Evolutionary conservation across 768 basidiomycete genomes (phyloP), one percentile per base, ranked within the genome.

Genomic region (Psilocybe sp.): DNA sequence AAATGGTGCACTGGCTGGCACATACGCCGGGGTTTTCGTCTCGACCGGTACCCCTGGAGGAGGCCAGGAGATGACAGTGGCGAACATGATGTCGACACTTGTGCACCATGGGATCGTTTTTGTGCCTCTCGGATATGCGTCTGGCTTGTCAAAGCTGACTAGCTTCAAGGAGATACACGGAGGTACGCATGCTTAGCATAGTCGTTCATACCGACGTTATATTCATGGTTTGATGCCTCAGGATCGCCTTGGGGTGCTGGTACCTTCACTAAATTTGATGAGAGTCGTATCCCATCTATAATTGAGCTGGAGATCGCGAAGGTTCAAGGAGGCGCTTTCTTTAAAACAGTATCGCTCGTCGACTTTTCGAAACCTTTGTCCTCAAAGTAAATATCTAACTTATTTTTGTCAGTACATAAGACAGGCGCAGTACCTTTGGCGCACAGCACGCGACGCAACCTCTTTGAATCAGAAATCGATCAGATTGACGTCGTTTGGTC

Each of bases 41-140:
- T 85, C 85, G 18, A 84, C 87, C 1, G 86, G 76, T 1, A 71
- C 75, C n/a, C 81, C 74, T 10, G 89, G 90, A 47, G 89, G 91
- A 51, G 92, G 92, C n/a, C 91, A 93, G 57, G 87, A 85, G 59
- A 52, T 72, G 4, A 87, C 85, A 4, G 73, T 70, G 40, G 55
- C 83, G 33, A 74, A 60, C 46, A 60, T 70, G 33, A 60, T 89
- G 62, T 79, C 78, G 46, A 80, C 85, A 38, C 60, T 92, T 47
- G 64, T 74, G 6, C 89, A 93, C 63, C 87, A 90, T 50, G 89
- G 88, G 15, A 78, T 87, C 23, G 68, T 79, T 62, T 88, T 69
- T 57, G 85, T 89, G 3, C 89, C 92, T 0, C 70, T 88, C 39
- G 90, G 90, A 0, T 88, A 88, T 59, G 69, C 72, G n/a, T 59